Evolutionary conservation across 768 basidiomycete species (phyloP), one percentile per base, ranked within the genome.

Genomic region (Plicaturopsis crispa): DNA sequence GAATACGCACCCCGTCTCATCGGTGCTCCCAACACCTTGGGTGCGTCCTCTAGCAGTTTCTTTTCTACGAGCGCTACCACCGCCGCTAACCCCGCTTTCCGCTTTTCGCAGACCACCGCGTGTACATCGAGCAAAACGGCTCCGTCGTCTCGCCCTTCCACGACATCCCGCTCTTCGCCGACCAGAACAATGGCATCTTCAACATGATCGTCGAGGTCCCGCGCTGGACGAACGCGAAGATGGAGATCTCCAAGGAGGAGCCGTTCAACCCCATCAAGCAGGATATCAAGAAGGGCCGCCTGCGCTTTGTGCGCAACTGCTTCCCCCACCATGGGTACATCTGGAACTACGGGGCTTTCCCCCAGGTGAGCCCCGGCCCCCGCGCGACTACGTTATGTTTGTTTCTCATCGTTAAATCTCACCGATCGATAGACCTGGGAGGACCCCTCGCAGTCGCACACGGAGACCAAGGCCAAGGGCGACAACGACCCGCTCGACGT

Each of bases 271-370:
- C 96, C 54, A 97, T 99, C 84, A 94, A 96, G 64, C 96, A 99
- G 70, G 94, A 98, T 62, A 83, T 87, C 63, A 98, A 96, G 71
- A 91, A 89, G 67, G 90, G 90, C 54, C 88, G 85, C 56, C 69
- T 98, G 62, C 87, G 96, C 53, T 98, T 74, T 65, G 96, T 99
- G 50, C 84, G 96, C 67, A 98, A 98, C 76, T 98, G 96, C 67
- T 99, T 99, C 86, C 96, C 96, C 51, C 96, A 99, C 72, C 93
- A 98, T 60, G 94, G 96, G 24, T 93, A 97, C 74, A 92, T 99
- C 72, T 99, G 96, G 96, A 99, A 99, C 75, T 99, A 99, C 57
- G 94, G 94, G 54, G 92, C 93, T 43, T 96, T 99, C 80, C 94
- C 94, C 45, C 91, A 94, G 78, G 91, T 84, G 40, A 34, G 78